Base-by-base conservation (phyloP, 768 basidiomycete species). In the Lactifluus pinguis region DNA sequence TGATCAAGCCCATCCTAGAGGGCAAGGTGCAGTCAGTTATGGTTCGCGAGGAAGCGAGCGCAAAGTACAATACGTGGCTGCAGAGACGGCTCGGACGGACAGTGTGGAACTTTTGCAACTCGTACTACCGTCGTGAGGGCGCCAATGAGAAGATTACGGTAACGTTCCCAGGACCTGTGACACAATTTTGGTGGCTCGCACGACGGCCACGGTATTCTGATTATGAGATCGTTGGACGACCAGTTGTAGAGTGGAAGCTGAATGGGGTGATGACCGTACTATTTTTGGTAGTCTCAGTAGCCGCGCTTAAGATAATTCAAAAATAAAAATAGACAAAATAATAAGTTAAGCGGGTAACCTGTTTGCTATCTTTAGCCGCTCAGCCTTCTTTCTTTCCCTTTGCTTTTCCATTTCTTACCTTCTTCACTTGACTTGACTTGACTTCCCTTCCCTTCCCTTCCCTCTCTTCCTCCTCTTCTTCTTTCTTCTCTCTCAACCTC, bases 111-210 rank as follows among this genome's bases (percentile, higher is more conserved):
- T 75, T 77, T 29, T 84, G 83, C 70, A 67, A 71, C 32, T 83
- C 82, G 49, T 83, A 79, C 67, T 85, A 84, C 68, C 73, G 72
- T 70, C 75, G 61, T 51, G 72, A 70, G 49, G 74, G 71, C 70
- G 41, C 55, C 50, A 64, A 61, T 10, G 75, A 74, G 11, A 78
- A 76, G 66, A 76, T 78, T 50, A 63, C 78, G 32, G 76, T 75
- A 15, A 80, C 75, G 11, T 84, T 83, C 70, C 83, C 83, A 47
- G 83, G 83, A 13, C 76, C 79, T 9, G 75, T 79, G 49, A 58
- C 70, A 10, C 69, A 79, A 36, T 79, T 81, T 66, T 83, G 81
- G 81, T 81, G 80, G 80, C 69, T 79, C 49, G 70, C 70, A 49
- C 75, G 77, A 29, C 68, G 61, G 30, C 76, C 76, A 7, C 66